Percentiles rank a stretch among this genome's conserved stretches.
Conservation (phyloP, 2,329 filamentous ascomycete species). For the Fusarium brachygibbosum region DNA sequence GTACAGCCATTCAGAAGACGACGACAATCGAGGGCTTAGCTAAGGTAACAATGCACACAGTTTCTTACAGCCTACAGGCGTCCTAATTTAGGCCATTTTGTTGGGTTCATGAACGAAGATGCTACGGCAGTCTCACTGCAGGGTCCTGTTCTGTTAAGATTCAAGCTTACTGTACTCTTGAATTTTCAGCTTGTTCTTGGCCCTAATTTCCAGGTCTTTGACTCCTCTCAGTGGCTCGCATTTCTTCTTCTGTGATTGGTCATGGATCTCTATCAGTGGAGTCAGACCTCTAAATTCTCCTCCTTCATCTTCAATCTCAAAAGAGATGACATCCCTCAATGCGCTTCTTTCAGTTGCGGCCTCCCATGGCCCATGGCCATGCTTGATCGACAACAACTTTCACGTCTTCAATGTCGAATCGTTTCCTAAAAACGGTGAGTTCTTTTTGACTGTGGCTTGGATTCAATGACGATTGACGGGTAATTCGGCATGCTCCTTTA, state of each 20-base stretch:
- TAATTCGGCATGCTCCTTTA: neutral
- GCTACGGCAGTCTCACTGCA: neutral
- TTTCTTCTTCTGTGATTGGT: neutral
- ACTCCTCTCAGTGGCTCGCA: neutral
- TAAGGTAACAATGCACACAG: neutral
- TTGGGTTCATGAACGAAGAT: neutral
- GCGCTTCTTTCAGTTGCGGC: neutral
- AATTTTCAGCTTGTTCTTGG: neutral
- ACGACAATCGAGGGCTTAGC: neutral
- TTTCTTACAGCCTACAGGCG: neutral
- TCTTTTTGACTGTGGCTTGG: conserved; percentile 19
- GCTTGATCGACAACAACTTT: neutral
- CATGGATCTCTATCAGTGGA: neutral
- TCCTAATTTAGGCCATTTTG: neutral
- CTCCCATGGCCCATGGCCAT: conserved; percentile 8
- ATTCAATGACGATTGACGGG: conserved; percentile 2
- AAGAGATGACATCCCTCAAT: neutral
- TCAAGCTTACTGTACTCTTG: neutral
- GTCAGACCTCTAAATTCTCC: neutral
- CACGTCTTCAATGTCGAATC: neutral
- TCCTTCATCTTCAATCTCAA: neutral
- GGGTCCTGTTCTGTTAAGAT: neutral
- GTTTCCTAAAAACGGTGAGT: neutral
- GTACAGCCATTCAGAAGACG: neutral
- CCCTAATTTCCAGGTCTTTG: neutral